Conservation (phyloP, 2,329 filamentous ascomycete species). For the Alternaria ventricosa region DNA sequence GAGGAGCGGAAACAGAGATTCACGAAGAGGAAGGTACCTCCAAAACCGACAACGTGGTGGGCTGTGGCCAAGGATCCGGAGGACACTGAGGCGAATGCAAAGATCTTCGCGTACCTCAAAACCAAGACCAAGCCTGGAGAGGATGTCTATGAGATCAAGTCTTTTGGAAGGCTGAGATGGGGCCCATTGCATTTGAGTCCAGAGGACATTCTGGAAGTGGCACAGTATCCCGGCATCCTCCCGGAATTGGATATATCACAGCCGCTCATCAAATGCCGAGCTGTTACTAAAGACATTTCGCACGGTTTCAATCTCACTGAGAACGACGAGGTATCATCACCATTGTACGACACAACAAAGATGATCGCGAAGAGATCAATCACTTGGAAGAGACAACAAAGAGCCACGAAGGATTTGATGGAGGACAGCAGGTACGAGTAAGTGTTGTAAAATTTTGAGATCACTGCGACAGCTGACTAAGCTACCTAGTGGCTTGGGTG, state of each 20-base stretch:
- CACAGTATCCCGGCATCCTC: neutral
- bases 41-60: neutral
- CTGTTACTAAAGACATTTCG: too few relatives aligned
- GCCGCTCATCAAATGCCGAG: neutral
- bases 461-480: too few relatives aligned
- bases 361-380: too few relatives aligned
- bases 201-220: neutral
- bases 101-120: neutral
- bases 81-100: neutral
- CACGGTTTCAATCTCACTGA: too few relatives aligned
- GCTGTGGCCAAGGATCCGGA: neutral
- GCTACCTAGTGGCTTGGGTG: too few relatives aligned
- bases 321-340: too few relatives aligned
- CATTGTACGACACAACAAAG: too few relatives aligned
- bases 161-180: neutral
- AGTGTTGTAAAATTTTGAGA: too few relatives aligned
- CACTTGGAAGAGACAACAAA: too few relatives aligned
- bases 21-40: neutral
- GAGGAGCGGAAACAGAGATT: neutral
- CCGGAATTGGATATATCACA: neutral
- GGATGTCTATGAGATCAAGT: neutral
- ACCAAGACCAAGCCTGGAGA: neutral
- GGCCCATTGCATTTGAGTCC: neutral
- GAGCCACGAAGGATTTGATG: too few relatives aligned
- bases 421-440: too few relatives aligned